A percentile compares a stretch with the other conserved stretches of the same genome.
Conservation (phyloP, 306 rosid species). For the Prunus armeniaca region DNA sequence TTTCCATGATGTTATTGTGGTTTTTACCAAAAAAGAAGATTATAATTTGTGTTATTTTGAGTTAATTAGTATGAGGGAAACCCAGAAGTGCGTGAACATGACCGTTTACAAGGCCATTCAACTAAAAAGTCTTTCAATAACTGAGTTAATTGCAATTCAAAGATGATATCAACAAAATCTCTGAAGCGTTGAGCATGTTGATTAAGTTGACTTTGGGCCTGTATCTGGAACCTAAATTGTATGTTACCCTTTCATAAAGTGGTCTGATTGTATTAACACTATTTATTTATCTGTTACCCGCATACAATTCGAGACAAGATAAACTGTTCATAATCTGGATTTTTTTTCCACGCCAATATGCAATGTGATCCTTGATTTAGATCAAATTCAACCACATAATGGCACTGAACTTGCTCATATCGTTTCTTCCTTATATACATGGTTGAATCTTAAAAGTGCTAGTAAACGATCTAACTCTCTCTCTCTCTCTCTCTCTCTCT, state of each 20-base stretch:
- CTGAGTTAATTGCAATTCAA: background rate
- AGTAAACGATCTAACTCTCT: background rate
- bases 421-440: background rate
- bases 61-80: background rate
- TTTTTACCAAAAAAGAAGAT: background rate
- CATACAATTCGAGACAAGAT: background rate
- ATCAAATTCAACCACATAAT: background rate
- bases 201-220: background rate
- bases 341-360: background rate
- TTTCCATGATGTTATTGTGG: background rate
- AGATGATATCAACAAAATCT: background rate
- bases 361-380: background rate
- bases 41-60: background rate
- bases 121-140: background rate
- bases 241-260: background rate
- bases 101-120: background rate
- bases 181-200: background rate
- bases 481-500: background rate
- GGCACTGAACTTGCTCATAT: background rate
- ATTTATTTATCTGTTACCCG: background rate
- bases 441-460: background rate
- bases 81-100: background rate
- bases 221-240: background rate
- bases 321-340: background rate
- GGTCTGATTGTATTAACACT: background rate